Conservation (phyloP, 768 basidiomycete species). For the Amanita thiersii region DNA sequence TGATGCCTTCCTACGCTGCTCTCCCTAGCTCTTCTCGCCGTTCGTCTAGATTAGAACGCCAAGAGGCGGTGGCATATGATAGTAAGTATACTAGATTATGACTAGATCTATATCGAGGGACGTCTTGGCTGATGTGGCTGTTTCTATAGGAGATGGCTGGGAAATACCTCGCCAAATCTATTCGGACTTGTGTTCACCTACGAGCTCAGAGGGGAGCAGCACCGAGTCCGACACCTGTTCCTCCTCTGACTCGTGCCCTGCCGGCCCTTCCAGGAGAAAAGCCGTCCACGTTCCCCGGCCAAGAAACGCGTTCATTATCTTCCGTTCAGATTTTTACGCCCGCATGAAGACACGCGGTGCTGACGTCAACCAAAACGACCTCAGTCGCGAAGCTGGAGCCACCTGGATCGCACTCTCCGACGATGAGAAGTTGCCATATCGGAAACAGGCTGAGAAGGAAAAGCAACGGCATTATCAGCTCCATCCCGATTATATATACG, state of each 20-base stretch:
- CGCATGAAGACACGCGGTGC: conserved; percentile 7
- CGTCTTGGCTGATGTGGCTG: neutral
- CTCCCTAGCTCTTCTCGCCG: neutral
- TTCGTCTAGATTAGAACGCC: neutral
- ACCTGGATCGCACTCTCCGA: conserved; percentile 19
- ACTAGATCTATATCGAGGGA: neutral
- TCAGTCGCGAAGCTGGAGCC: conserved; percentile 24
- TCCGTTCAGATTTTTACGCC: conserved; percentile 22
- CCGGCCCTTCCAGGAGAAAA: conserved; percentile 6
- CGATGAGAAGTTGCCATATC: conserved; percentile 16
- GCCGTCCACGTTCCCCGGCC: conserved; percentile 24
- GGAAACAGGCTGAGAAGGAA: conserved; percentile 7
- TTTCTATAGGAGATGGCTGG: conserved; percentile 1
- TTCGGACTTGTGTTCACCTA: conserved; percentile 3
- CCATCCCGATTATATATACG: conserved; percentile 6
- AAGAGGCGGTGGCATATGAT: neutral
- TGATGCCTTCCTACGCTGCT: neutral
- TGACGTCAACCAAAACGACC: conserved; percentile 22
- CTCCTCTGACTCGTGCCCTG: conserved; percentile 9
- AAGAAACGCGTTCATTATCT: conserved; percentile 31
- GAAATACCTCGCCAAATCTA: neutral
- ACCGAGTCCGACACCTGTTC: neutral
- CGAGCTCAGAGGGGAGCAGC: neutral
- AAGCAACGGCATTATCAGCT: conserved; percentile 5
- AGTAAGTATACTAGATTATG: neutral